Conservation (phyloP, 345 rosid genomes). For the Aurinia saxatilis region DNA sequence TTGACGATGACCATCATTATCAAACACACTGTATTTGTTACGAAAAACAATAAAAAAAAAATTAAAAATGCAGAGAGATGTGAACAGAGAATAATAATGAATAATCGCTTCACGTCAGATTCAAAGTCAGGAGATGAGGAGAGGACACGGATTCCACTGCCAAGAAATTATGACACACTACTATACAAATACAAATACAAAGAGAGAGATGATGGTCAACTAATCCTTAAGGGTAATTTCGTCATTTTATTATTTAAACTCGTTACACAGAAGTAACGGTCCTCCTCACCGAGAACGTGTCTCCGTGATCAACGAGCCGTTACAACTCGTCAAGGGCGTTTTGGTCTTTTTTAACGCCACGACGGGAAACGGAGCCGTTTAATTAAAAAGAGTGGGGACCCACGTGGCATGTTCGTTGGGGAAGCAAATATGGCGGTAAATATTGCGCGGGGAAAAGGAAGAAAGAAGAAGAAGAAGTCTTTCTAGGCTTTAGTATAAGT, state of each 20-base stretch:
- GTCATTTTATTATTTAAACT: not conserved
- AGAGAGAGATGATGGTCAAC: constrained; percentile 23
- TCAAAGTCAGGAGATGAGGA: constrained; percentile 24
- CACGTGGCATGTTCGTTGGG: constrained; percentile 23
- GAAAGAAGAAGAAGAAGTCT: not conserved
- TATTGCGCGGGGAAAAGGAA: constrained; percentile 18
- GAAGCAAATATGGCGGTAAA: constrained; percentile 23
- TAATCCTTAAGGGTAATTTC: not conserved
- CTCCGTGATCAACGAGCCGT: too few relatives aligned
- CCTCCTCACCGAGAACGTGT: constrained; percentile 6
- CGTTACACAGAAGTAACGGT: constrained; percentile 20
- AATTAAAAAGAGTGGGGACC: not conserved
- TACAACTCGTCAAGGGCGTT: too few relatives aligned
- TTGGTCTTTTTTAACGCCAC: too few relatives aligned
- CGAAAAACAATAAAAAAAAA: not conserved
- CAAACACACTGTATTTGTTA: not conserved
- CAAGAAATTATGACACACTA: not conserved
- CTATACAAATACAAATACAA: too few relatives aligned
- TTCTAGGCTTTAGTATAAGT: not conserved
- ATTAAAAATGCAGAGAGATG: not conserved
- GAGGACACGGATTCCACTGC: constrained; percentile 23
- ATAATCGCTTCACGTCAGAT: constrained; percentile 17
- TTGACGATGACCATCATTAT: not conserved
- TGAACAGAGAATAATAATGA: not conserved
- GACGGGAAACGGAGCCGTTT: too few relatives aligned